Evolutionary conservation across 2,329 filamentous ascomycete species (phyloP), one percentile per base, ranked within the genome.

Genomic region (Cercospora zeina): DNA sequence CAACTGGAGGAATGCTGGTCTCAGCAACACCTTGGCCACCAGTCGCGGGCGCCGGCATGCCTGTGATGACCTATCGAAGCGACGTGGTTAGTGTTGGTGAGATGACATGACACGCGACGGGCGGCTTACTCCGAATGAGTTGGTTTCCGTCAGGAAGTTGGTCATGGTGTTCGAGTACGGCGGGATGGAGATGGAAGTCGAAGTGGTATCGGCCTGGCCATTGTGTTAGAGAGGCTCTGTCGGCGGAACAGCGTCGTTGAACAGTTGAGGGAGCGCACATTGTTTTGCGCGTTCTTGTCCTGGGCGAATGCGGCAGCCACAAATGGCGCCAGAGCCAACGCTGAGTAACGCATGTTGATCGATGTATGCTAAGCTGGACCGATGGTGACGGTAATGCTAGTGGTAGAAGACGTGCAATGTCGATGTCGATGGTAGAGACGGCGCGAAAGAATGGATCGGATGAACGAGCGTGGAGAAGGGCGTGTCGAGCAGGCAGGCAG

Each of bases 301-400:
- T 79, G 76, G 34, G 77, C 77, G 62, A 75, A 68, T 47, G 74
- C 79, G 55, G 78, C 71, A 61, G 76, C 79, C 65, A 72, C 76
- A 74, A 76, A 79, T 69, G 72, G 78, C 74, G 69, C 76, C 66
- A 69, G 59, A 70, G 80, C 62, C 72, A 81, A 62, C 68, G 78
- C 66, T 33, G 78, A 77, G 72, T 74, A 72, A 74, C 77, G 81
- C 80, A 83, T 82, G 36, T 72, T 79, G 75, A 71, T 62, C 19
- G 54, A 49, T 56, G 53, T 24, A 51, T 51, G 47, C 30, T 16
- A 30, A n/a, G 24, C 21, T 55, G 39, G 45, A 30, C 19, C 19
- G 42, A 5, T 50, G 42, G 19, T 47, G 39, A 21, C 11, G 39
- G 42, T 45, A 27, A 30, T 19, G 14, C 31, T 13, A 19, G 51